A percentile compares a stretch with the other conserved stretches of the same genome.
Evolutionary conservation across 352 stramenopile species (phyloP).

Genomic region (Phytophthora crassamura): DNA sequence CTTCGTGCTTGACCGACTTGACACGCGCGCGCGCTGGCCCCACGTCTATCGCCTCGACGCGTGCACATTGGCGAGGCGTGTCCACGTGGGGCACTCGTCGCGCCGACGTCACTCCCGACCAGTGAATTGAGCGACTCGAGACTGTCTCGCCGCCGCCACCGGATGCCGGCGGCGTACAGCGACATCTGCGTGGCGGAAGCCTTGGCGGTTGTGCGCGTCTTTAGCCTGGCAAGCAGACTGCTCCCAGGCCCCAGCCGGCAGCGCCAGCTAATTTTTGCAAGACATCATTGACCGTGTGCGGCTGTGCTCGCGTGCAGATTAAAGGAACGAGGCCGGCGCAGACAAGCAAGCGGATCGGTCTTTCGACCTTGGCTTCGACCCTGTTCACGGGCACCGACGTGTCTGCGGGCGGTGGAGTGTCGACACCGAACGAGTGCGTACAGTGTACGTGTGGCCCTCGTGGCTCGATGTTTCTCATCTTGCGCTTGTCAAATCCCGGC

Average conservation of each 20-base stretch:
- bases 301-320: constrained; percentile 16
- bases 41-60: constrained; percentile 7
- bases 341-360: too few relatives aligned
- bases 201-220: constrained; percentile 21
- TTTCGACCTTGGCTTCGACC: background rate
- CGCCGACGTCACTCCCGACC: constrained; percentile 7
- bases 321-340: background rate
- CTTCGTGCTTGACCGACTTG: constrained; percentile 11
- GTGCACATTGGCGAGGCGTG: background rate
- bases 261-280: constrained; percentile 14
- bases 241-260: constrained; percentile 7
- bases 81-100: background rate
- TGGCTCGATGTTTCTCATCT: background rate
- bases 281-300: constrained; percentile 11
- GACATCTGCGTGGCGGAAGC: constrained; percentile 4
- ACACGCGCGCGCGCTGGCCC: constrained; percentile 1
- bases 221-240: constrained; percentile 5
- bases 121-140: constrained; percentile 15
- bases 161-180: constrained; percentile 10
- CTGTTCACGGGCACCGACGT: background rate
- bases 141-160: background rate
- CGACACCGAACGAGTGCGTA: background rate
- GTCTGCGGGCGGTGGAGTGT: background rate
- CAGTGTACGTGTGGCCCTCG: background rate
- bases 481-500: background rate